Conservation (phyloP, 1,284 basidiomycete species). For the Naganishia sp. region DNA sequence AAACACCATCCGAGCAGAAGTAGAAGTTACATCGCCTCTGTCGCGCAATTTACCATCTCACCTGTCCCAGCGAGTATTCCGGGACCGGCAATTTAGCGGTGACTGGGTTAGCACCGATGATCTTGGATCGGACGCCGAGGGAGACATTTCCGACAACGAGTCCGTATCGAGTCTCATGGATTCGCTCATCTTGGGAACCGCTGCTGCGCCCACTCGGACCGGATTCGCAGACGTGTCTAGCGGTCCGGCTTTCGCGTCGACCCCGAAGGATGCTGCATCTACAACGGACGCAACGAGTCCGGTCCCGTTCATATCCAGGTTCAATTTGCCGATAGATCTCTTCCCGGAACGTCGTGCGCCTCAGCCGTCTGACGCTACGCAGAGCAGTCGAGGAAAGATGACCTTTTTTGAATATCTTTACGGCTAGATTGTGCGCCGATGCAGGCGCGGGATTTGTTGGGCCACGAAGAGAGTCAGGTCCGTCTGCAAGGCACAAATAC, state of each 20-base stretch:
- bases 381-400: slow-evolving; percentile 36
- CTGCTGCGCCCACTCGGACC: slow-evolving; percentile 7
- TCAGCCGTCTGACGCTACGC: background rate
- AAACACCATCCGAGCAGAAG: slow-evolving; percentile 1
- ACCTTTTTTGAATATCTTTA: slow-evolving; percentile 54
- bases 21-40: background rate
- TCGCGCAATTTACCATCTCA: slow-evolving; percentile 11
- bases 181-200: slow-evolving; percentile 25
- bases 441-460: no score
- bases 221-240: background rate
- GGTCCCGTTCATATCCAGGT: slow-evolving; percentile 30
- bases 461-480: no score
- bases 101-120: slow-evolving; percentile 20
- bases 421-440: slow-evolving; percentile 37
- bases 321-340: slow-evolving; percentile 29
- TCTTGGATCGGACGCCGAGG: slow-evolving; percentile 26
- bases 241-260: background rate
- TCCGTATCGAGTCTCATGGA: slow-evolving; percentile 31
- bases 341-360: slow-evolving; percentile 18
- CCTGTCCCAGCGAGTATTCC: background rate
- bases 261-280: background rate
- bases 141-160: slow-evolving; percentile 27
- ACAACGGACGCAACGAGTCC: background rate
- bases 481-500: no score
- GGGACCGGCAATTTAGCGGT: slow-evolving; percentile 8